These are phyloP conservation scores for Volvox reticuliferus DNA, from an alignment of 139 green algal species.

Conservation along the genomic window DNA sequence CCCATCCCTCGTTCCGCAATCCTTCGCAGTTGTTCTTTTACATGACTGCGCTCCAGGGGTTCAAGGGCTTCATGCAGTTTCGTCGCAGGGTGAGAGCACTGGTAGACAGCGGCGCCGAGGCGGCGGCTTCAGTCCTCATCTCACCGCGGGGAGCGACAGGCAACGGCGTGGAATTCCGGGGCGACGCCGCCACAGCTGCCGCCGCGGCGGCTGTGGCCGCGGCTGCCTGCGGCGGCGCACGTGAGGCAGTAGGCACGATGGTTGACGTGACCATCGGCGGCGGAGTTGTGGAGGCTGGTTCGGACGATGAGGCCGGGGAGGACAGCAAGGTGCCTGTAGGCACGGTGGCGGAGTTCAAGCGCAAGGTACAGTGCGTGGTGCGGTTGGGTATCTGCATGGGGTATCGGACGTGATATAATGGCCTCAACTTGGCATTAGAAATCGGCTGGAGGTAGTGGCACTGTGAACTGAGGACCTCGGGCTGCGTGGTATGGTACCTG, in stretches of 20 bases:
- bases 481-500: no score
- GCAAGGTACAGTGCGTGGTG: neutral
- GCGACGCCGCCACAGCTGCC: neutral
- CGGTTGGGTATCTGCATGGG: no score
- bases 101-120: neutral
- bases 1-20: neutral
- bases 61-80: neutral
- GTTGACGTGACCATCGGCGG: constrained; percentile 18
- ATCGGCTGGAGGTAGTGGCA: no score
- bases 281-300: neutral
- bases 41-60: neutral
- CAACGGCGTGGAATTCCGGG: neutral
- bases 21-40: constrained; percentile 37
- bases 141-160: neutral
- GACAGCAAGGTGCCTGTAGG: constrained; percentile 27
- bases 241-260: constrained; percentile 9
- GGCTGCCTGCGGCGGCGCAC: neutral
- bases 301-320: constrained; percentile 34
- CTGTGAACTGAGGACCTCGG: no score
- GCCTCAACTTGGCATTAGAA: no score
- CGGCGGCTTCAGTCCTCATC: neutral
- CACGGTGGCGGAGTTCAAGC: constrained; percentile 39
- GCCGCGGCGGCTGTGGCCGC: neutral
- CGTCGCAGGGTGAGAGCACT: neutral
- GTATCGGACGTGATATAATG: no score